Base-by-base conservation (phyloP, 495 filamentous ascomycete species). In the Tuber aestivum region DNA sequence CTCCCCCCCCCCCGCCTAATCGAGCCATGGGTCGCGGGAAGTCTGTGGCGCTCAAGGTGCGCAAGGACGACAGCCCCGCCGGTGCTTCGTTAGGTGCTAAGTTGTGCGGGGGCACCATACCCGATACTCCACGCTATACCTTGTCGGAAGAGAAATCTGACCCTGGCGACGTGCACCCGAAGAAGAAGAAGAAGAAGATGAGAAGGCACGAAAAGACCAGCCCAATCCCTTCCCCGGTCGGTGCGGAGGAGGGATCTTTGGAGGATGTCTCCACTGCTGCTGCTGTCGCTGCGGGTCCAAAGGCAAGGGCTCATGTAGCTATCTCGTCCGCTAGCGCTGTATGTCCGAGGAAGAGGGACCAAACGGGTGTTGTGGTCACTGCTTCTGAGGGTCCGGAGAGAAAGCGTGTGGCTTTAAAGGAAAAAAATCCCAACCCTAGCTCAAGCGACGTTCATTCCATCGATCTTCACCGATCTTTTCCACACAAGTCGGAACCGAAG, bases 341-440 rank as follows among this genome's bases (percentile, higher is more conserved):
- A 65, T 3, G 27, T 18, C 27, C 56, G 32, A 32, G 56, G 56
- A 32, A 65, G 27, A 65, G 56, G 27, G 56, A 65, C 32, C 56
- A 65, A 65, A 65, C 70, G 50, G 78, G 65, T 65, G 48, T 70
- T 45, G 70, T 70, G 27, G 20, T 70, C 6, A 37, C 35, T 69
- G 23, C 76, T 42, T 18, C 56, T 6, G 44, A 40, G 40, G 65
- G 70, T 48, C 77, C 77, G 18, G 72, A 38, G 41, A 69, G 72
- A 37, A 79, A 74, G 1, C 78, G 78, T 75, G 78, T 42, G 20
- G 78, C 72, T 23, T 74, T 79, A 41, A 79, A 75, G 42, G 78
- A 79, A 50, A 79, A 79, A 50, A 71, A 70, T 68, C 70, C 78
- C 35, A 79, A 79, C 70, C 77, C 78, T 21, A 76, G 78, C 41